A percentile compares a stretch with the other conserved stretches of the same genome.
These are phyloP conservation scores for Paramecium biaurelia DNA, from an alignment of 73 alveolate genomes.

Conservation along the genomic window DNA sequence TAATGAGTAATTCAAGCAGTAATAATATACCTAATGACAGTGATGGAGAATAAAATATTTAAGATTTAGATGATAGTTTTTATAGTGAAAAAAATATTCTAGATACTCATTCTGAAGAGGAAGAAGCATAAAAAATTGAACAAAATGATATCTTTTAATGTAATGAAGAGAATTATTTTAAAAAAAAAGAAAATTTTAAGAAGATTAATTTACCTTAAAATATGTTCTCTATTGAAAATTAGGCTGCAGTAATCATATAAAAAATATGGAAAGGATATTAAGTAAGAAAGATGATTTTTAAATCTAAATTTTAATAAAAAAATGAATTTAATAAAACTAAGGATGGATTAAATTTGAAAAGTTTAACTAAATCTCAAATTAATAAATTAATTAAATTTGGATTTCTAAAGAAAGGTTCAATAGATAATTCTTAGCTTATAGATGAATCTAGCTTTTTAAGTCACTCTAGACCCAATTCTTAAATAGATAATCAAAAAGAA, in stretches of 20 bases:
- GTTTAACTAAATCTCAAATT: neutral
- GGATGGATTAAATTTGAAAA: neutral
- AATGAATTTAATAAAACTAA: neutral
- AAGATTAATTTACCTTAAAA: neutral
- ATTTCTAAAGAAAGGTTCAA: neutral
- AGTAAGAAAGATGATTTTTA: neutral
- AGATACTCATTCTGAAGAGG: neutral
- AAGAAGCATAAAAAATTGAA: neutral
- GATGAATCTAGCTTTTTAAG: conserved; percentile 10
- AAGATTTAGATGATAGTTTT: neutral
- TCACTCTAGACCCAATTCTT: neutral
- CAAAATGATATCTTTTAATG: neutral
- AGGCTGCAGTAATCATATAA: neutral
- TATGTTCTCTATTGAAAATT: neutral
- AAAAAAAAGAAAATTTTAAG: neutral
- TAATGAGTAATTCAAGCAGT: neutral
- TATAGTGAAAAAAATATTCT: neutral
- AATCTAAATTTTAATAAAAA: neutral
- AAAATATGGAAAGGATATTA: conserved; percentile 2
- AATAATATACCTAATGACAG: conserved; percentile 4
- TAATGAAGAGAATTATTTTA: neutral
- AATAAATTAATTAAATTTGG: neutral
- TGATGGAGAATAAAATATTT: neutral
- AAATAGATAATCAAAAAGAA: neutral
- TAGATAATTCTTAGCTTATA: neutral